Base-by-base conservation (phyloP, 768 basidiomycete species). In the Gymnopilus junonius region DNA sequence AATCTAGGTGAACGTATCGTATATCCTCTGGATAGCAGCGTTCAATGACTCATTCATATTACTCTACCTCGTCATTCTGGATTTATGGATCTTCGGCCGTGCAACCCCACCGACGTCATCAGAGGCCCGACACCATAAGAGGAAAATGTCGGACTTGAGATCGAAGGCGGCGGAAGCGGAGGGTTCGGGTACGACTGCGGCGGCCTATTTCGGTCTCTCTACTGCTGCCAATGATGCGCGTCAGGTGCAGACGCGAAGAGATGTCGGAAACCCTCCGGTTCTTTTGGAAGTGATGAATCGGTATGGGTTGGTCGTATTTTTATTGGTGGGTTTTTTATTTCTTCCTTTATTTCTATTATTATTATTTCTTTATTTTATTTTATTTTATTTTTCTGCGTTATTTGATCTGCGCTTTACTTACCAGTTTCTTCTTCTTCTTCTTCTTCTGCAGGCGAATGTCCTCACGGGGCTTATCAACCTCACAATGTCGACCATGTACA, bases 21-120 rank as follows among this genome's bases (percentile, higher is more conserved):
- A 99, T 75, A 87, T 95, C 35, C 75, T 95, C 17, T 98, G 96
- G 95, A 84, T 92, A 8, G 84, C 87, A 1, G 95, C 93, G 10
- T 97, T 87, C 86, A 99, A 98, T 73, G 89, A 90, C 0, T 84
- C 88, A 2, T 95, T 95, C 78, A 77, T 98, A 15, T 81, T 95
- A 5, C 87, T 85, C 12, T 97, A 97, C 77, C 80, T 95, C 42
- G 64, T 88, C 23, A 76, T 97, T 43, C 59, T 77, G 3, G 93
- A 98, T 67, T 82, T 91, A 58, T 68, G 76, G 42, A 91, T 94
- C 74, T 90, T 85, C 73, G 84, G 87, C 2, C 31, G 55, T 15
- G 34, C 17, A 2, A 23, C 55, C 6, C 25, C 35, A 7, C 46
- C 50, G 25, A 73, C 79, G 12, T 80, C 80, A 10, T 48, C 59